These are phyloP conservation scores for Venturia nashicola DNA, from an alignment of 2,329 filamentous ascomycete genomes.

Conservation along the genomic window DNA sequence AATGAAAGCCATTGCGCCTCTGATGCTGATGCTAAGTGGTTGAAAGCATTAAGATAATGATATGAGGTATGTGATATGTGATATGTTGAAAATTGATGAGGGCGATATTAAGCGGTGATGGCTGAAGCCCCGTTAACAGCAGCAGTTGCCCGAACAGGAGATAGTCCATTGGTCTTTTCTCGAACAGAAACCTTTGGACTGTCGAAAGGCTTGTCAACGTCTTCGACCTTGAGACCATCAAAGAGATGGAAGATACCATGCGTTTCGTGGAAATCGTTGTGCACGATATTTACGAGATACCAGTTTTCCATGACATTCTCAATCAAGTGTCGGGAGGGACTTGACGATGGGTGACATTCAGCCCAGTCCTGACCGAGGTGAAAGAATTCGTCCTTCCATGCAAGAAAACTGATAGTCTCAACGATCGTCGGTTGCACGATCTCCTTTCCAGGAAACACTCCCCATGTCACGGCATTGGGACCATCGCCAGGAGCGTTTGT, in stretches of 20 bases:
- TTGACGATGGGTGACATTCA: conserved; percentile 69
- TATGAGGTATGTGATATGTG: background rate
- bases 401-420: conserved; percentile 91
- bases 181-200: background rate
- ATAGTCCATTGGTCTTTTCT: background rate
- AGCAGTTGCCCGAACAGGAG: background rate
- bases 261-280: conserved; percentile 91
- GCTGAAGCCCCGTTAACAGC: background rate
- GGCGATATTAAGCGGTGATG: background rate
- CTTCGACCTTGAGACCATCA: conserved; percentile 58
- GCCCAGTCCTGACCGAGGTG: conserved; percentile 88
- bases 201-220: conserved; percentile 40
- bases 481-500: conserved; percentile 78
- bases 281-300: conserved; percentile 93
- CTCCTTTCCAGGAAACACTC: conserved; percentile 96
- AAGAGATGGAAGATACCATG: conserved; percentile 78
- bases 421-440: conserved; percentile 99
- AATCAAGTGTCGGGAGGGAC: conserved; percentile 68
- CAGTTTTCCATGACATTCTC: conserved; percentile 77
- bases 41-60: conserved; percentile 2
- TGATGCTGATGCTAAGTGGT: background rate
- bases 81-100: background rate
- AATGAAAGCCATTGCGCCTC: background rate
- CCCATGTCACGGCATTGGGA: conserved; percentile 98
- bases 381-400: conserved; percentile 98